phyloP scores from a whole-genome alignment of 1,284 basidiomycete species.

The Fistulinella cinereoalba region DNA sequence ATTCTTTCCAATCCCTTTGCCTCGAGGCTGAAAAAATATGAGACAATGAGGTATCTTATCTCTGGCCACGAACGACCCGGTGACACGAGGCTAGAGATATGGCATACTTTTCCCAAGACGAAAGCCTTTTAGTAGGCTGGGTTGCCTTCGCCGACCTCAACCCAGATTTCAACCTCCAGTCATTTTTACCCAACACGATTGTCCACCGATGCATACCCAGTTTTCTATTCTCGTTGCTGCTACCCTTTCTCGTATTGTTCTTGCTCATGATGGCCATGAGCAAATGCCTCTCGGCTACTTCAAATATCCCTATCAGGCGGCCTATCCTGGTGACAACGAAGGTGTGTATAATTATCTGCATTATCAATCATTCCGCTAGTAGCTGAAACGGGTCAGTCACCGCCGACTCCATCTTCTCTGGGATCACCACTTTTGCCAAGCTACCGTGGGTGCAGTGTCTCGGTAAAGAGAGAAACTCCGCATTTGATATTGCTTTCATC shows the following conservation, averaged over 20 bases:
- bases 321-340: constrained; percentile 50
- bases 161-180: too few relatives aligned
- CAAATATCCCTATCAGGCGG: constrained; percentile 57
- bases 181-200: too few relatives aligned
- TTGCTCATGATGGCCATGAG: constrained; percentile 41
- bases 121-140: constrained; percentile 23
- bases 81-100: constrained; percentile 13
- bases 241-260: constrained; percentile 20
- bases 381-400: constrained; percentile 44
- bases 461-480: constrained; percentile 48
- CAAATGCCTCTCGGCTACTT: constrained; percentile 66
- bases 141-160: too few relatives aligned
- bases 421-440: constrained; percentile 73
- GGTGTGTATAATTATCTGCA: constrained; percentile 35
- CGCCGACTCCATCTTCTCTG: constrained; percentile 68
- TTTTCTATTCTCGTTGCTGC: constrained; percentile 16
- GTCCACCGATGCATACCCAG: constrained; percentile 31
- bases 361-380: neutral
- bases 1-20: constrained; percentile 9
- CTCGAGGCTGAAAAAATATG: constrained; percentile 29
- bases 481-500: constrained; percentile 75
- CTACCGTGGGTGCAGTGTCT: constrained; percentile 75
- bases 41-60: constrained; percentile 16
- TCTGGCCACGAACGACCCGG: constrained; percentile 3
- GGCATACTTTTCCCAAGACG: constrained; percentile 22